A percentile compares a stretch with the other conserved stretches of the same genome.
These are phyloP conservation scores for Leccinum huronense DNA, from an alignment of 1,284 basidiomycete species.

Conservation along the genomic window DNA sequence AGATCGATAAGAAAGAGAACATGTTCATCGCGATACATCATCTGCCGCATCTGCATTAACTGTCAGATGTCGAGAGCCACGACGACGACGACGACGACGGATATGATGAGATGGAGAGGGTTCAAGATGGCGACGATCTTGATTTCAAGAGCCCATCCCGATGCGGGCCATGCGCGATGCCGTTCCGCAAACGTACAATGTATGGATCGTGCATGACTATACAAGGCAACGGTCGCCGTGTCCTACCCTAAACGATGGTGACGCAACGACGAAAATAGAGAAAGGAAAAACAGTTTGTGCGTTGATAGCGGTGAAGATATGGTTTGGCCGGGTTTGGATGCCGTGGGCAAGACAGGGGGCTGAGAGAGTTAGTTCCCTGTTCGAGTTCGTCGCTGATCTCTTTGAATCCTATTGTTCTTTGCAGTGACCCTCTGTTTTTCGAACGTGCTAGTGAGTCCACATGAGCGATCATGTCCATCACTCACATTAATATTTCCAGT, in stretches of 20 bases:
- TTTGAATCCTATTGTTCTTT: background rate
- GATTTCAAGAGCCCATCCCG: background rate
- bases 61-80: background rate
- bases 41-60: background rate
- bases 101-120: background rate
- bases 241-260: background rate
- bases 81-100: background rate
- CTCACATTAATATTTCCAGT: background rate
- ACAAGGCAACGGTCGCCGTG: conserved; percentile 6
- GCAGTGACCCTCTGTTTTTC: background rate
- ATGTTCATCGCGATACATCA: background rate
- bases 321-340: background rate
- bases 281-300: conserved; percentile 7
- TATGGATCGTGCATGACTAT: background rate
- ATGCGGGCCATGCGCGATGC: background rate
- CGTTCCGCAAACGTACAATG: background rate
- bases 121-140: background rate
- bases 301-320: background rate
- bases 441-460: background rate
- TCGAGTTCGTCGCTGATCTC: background rate
- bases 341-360: background rate
- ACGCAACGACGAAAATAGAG: conserved; percentile 4
- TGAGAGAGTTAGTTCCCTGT: conserved; percentile 1
- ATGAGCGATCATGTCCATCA: background rate
- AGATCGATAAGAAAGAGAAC: conserved; percentile 1